Base-by-base conservation (phyloP, 164 flowering plant genomes). In the Vitis vinifera region DNA sequence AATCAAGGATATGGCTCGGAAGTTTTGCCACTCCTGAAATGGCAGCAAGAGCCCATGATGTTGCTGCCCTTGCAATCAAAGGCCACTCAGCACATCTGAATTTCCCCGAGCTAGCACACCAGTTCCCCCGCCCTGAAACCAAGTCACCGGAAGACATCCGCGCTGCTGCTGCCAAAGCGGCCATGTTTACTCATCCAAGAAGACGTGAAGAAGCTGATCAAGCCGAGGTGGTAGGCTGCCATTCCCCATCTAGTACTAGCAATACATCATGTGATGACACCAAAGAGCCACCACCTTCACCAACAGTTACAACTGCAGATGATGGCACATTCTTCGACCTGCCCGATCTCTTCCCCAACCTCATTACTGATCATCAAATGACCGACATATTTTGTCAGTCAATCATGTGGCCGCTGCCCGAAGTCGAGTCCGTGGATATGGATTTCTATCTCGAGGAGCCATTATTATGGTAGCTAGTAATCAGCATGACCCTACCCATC, bases 11-110 rank as follows among this genome's bases (percentile, higher is more conserved):
- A 23, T 87, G 91, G 91, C 81, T 87, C 0, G 91, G 91, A 7
- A 87, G 89, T 10, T 87, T 77, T 47, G 72, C 84, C 2, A 86
- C 89, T 0, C 65, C 91, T 0, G 91, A 87, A 65, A 87, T 86
- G 91, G 91, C 91, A 1, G 91, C 91, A n/a, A 80, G 91, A 66
- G 91, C 91, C 2, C 91, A 87, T 44, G 91, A 87, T 44, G 91
- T 81, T 0, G 91, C 91, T 0, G 88, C 91, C 10, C 70, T 82
- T 0, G 60, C 91, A 9, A 81, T 87, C 62, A 87, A 87, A 73
- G 91, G 91, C 51, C 71, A 63, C 16, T 72, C 84, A 0, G 91
- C 89, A 1, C 52, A 61, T 66, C 87, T 87, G 66, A 87, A 87
- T 62, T 87, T 87, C 72, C 91, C 91, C 0, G 87, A 86, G 51